Percentiles rank a stretch among this genome's conserved stretches.
These are phyloP conservation scores for Datisca glomerata DNA, from an alignment of 306 rosid genomes.

Conservation along the genomic window DNA sequence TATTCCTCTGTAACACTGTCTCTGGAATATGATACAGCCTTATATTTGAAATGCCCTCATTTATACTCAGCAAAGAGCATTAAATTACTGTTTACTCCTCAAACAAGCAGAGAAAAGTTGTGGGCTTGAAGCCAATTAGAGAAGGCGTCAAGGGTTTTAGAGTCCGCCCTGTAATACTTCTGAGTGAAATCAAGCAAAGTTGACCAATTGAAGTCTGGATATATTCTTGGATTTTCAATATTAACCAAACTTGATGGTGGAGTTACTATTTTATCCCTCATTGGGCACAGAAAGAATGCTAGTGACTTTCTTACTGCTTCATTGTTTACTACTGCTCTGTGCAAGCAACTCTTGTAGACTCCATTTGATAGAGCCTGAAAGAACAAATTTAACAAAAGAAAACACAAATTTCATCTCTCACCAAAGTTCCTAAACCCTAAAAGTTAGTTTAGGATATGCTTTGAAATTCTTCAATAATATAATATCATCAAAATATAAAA, in stretches of 20 bases:
- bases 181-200: neutral
- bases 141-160: conserved; percentile 4
- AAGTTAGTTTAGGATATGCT: no score
- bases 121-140: neutral
- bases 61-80: no score
- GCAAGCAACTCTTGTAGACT: conserved; percentile 9
- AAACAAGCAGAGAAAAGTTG: no score
- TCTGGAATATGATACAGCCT: no score
- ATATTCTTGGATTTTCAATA: neutral
- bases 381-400: neutral
- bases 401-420: neutral
- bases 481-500: no score
- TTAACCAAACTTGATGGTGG: conserved; percentile 2
- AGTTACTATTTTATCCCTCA: neutral
- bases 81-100: no score
- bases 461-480: no score
- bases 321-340: no score
- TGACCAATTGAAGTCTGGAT: conserved; percentile 6
- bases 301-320: conserved; percentile 1
- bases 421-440: no score
- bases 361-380: conserved; percentile 5
- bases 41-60: no score
- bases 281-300: neutral
- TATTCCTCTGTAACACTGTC: no score
- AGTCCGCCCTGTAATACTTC: conserved; percentile 1